Percentiles rank a stretch among this genome's conserved stretches.
Conservation (phyloP, 148 eudicot species). For the Bassia scoparia region DNA sequence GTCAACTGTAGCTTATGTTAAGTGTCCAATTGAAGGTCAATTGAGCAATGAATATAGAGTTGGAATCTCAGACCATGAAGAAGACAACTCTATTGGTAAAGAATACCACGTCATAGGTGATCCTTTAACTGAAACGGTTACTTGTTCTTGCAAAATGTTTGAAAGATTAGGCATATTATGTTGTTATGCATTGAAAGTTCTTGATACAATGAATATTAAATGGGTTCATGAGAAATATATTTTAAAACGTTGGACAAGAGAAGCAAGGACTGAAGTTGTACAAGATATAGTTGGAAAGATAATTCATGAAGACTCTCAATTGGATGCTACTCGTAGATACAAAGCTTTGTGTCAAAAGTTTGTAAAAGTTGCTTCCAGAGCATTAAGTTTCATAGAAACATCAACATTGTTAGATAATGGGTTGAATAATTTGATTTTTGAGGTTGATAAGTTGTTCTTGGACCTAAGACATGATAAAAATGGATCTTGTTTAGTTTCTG, state of each 20-base stretch:
- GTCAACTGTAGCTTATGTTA: neutral
- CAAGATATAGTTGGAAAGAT: neutral
- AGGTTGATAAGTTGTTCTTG: neutral
- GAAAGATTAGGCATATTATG: too few species aligned
- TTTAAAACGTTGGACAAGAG: too few species aligned
- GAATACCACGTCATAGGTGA: slow-evolving; percentile 3
- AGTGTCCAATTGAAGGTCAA: neutral
- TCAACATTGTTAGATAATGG: neutral
- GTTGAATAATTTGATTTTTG: neutral
- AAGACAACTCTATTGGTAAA: neutral
- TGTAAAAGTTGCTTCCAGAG: neutral
- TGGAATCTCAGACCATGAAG: neutral
- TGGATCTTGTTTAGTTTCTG: neutral
- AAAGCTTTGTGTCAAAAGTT: neutral
- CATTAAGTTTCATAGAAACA: neutral
- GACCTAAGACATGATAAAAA: neutral
- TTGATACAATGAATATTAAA: too few species aligned
- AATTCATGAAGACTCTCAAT: neutral
- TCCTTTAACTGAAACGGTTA: too few species aligned
- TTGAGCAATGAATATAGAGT: neutral
- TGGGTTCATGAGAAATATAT: too few species aligned
- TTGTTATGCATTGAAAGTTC: too few species aligned
- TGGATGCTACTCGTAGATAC: slow-evolving; percentile 10
- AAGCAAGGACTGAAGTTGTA: too few species aligned
- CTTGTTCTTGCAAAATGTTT: too few species aligned